Base-by-base conservation (phyloP, 768 basidiomycete genomes). In the Rhizopogon vulgaris region DNA sequence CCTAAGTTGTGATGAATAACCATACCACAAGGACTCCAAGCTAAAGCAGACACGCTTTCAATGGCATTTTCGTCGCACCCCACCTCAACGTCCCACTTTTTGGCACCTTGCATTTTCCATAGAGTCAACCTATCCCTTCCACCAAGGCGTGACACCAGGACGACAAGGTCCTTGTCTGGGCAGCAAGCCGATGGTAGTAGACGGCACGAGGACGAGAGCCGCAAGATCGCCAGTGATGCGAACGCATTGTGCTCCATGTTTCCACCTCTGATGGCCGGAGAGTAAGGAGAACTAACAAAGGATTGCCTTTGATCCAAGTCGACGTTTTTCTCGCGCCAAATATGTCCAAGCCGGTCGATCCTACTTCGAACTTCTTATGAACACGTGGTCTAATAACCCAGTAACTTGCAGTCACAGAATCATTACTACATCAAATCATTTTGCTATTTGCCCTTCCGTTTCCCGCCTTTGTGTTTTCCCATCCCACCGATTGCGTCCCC, bases 21-120 rank as follows among this genome's bases (percentile, higher is more conserved):
- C 68, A 52, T 70, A 89, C 90, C 87, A 66, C 86, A 87, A 3
- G 90, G 90, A 66, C 88, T 90, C 90, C 90, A 93, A 11, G 79
- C 79, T 30, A 92, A 60, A 41, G 72, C 82, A 39, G 78, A 72
- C 27, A 87, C 76, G 49, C 78, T 75, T 41, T 78, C 75, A 38
- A 70, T 72, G 27, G 65, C 66, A 48, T 69, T 63, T 54, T 78
- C 73, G 38, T 73, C 70, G 34, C 63, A 57, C 28, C 78, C 79
- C n/a, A 86, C 73, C 58, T 85, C 84, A 36, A 88, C 75, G 60
- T 92, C 89, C 90, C 90, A 93, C 56, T 85, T 83, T 66, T 83
- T 90, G 6, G 80, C 69, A 15, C 90, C 88, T 57, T 85, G 83
- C 65, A 83, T 79, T 59, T 88, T 90, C 87, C 87, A 93, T 36